Evolutionary conservation across 805 yeast species (phyloP), one percentile per base, ranked within the genome.

Genomic region (Kluyveromyces wickerhamii): DNA sequence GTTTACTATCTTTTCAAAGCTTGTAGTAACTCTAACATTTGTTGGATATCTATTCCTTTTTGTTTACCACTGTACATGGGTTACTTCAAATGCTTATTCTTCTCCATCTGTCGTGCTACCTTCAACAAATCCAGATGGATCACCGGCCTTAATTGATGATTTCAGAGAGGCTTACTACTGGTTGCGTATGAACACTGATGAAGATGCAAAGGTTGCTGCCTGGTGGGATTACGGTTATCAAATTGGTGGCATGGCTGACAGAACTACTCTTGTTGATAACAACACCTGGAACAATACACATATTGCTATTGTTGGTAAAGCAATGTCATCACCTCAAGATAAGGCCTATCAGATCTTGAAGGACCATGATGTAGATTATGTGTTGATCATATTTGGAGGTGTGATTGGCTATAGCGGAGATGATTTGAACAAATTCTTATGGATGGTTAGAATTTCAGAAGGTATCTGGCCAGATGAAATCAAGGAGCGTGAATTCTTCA

Each of bases 191-290:
- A 92, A 92, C 65, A 92, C 98, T 1, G 77, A 83, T 3, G 96
- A 92, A 58, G 97, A 92, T 57, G 83, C 96, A 22, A 88, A 84
- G 60, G 82, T 92, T 41, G 86, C 94, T 81, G 80, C 96, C 8
- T 92, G 99, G 98, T 92, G 99, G 99, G 98, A 94, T 67, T 94
- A 94, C 56, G 99, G 99, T 36, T 92, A 92, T 63, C 99, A 92
- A 67, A 92, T 92, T 52, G 98, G 98, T 50, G 99, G 99, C 43
- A 92, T 92, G 97, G 98, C 98, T 29, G 98, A 92, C 63, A 77
- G 99, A 56, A 89, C 97, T 44, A 92, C 99, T 5, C 70, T 92
- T 48, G 99, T 94, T 25, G 99, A 92, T 62, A 92, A 92, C 72
- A 92, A 92, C 65, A 92, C 99, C 8, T 92, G 99, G 98, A 92